Percentiles rank a stretch among this genome's conserved stretches.
These are phyloP conservation scores for Meira nashicola DNA, from an alignment of 1,284 basidiomycete species.

Conservation along the genomic window DNA sequence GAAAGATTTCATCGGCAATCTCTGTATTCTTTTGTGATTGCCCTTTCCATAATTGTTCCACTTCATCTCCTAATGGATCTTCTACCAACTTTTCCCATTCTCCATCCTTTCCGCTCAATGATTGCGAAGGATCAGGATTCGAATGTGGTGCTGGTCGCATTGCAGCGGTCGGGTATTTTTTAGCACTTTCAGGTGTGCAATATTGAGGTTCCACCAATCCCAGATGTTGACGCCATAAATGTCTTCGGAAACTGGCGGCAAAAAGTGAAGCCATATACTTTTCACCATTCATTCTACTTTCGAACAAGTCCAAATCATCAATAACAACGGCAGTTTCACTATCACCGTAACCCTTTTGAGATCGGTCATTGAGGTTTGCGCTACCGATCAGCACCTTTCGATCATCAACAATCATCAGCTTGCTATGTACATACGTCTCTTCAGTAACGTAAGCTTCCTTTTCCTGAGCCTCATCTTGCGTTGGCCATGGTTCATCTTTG, in stretches of 20 bases:
- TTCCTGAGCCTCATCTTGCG: constrained; percentile 72
- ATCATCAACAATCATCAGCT: constrained; percentile 23
- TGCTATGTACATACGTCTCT: constrained; percentile 20
- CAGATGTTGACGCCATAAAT: constrained; percentile 55
- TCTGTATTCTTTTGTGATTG: constrained; percentile 75
- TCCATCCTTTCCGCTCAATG: constrained; percentile 54
- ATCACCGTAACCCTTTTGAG: constrained; percentile 66
- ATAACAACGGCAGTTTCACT: constrained; percentile 87
- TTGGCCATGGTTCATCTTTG: constrained; percentile 72
- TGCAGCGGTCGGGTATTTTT: constrained; percentile 14
- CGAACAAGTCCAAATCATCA: constrained; percentile 75
- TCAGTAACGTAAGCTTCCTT: constrained; percentile 62
- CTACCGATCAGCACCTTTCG: constrained; percentile 66
- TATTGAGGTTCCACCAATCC: constrained; percentile 30
- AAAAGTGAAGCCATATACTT: constrained; percentile 67
- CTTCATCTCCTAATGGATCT: constrained; percentile 20
- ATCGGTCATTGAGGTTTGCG: constrained; percentile 61
- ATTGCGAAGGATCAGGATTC: constrained; percentile 18
- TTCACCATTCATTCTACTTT: constrained; percentile 72
- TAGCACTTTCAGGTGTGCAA: constrained; percentile 13
- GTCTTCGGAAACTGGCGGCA: constrained; percentile 70
- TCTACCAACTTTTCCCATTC: constrained; percentile 56
- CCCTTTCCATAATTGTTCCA: constrained; percentile 58
- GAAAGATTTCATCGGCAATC: constrained; percentile 75
- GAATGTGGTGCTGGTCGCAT: constrained; percentile 20